Base-by-base conservation (phyloP, 2,329 filamentous ascomycete genomes). In the Alternaria postmessia region DNA sequence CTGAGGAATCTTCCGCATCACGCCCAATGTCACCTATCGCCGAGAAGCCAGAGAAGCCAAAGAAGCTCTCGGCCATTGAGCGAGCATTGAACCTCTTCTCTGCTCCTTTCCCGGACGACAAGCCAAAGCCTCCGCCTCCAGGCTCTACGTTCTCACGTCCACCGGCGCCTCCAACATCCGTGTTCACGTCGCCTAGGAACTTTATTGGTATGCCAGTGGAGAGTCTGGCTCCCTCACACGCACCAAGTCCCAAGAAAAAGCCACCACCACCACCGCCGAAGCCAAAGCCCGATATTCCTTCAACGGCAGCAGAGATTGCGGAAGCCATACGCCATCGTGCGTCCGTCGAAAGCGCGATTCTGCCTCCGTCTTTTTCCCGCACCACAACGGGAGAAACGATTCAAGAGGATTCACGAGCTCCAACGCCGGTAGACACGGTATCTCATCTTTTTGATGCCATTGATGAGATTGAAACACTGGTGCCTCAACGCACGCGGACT, bases 391-490 rank as follows among this genome's bases (percentile, higher is more conserved):
- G 57, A 49, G 54, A 62, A 36, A 56, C 58, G 48, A 57, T 53
- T 20, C 62, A 51, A 42, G 66, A 68, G 41, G 63, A 65, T 11
- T 74, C 75, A 7, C 67, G 65, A 18, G 64, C 70, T 20, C 59
- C 66, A 18, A 71, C 74, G 7, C 73, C 71, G 7, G 55, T 64
- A 24, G 72, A 64, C 18, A 69, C 70, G 32, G 65, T 72, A 2
- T 76, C 76, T 22, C 75, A 75, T 8, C 66, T 78, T 12, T 78
- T 75, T 44, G 73, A 75, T 38, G 74, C 73, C 3, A 55, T 73
- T 18, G 75, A 78, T 53, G 76, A 78, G 32, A 77, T 77, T 32
- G 74, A 77, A 38, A 69, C 69, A 5, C 52, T 77, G n/a, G 62
- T 68, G 39, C 64, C 67, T 18, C 72, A 75, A 46, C 69, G 69